phyloP scores from a whole-genome alignment of 345 rosid species.

The Ceriops decandra region DNA sequence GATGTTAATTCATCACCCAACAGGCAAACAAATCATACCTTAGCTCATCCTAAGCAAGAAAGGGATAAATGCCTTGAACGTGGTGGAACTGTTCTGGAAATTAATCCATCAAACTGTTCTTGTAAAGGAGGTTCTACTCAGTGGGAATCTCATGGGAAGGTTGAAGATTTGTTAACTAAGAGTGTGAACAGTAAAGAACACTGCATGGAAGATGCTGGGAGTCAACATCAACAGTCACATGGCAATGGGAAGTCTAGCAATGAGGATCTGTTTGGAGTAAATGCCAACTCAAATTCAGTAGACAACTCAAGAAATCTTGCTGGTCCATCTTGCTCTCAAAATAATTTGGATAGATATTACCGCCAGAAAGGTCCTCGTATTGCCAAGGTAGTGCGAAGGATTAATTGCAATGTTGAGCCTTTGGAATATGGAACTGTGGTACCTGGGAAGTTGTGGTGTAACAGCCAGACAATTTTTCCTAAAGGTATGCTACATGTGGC shows the following conservation, averaged over 20 bases:
- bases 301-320: constrained; percentile 40
- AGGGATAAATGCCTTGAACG: constrained; percentile 32
- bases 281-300: constrained; percentile 32
- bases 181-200: constrained; percentile 25
- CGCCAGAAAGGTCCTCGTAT: constrained; percentile 99
- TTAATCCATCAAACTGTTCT: constrained; percentile 27
- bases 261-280: constrained; percentile 41
- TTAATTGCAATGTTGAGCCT: constrained; percentile 90
- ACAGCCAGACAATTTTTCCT: constrained; percentile 77
- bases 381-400: constrained; percentile 96
- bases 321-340: constrained; percentile 59
- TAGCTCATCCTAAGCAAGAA: constrained; percentile 27
- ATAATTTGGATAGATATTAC: constrained; percentile 61
- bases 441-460: constrained; percentile 84
- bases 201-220: constrained; percentile 24
- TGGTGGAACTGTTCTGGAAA: constrained; percentile 30
- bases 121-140: constrained; percentile 21
- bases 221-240: constrained; percentile 25
- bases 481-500: constrained; percentile 51
- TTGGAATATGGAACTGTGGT: constrained; percentile 72
- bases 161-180: constrained; percentile 28
- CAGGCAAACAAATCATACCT: constrained; percentile 22
- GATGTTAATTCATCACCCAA: constrained; percentile 31
- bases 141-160: constrained; percentile 31
- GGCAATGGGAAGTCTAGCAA: constrained; percentile 32